Base-by-base conservation (phyloP, 1,284 basidiomycete species). In the Tylopilus microsporus region DNA sequence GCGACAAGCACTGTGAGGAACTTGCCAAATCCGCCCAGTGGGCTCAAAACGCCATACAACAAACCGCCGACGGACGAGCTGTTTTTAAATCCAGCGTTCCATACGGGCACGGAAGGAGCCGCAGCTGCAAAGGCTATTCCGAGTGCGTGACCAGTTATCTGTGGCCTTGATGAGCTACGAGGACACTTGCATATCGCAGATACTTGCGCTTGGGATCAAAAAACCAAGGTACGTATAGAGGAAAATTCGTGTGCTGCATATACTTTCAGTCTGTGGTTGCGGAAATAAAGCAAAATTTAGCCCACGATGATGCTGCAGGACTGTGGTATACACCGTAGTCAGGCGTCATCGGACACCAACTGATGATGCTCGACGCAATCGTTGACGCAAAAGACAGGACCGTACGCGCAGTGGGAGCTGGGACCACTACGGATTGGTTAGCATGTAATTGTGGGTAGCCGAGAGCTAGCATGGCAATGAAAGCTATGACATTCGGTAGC, bases 181-280 rank as follows among this genome's bases (percentile, higher is more conserved):
- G 42, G 15, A 46, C 51, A 43, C 8, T n/a, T 60, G n/a, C 34
- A 41, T 32, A 13, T 37, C 6, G 19, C 47, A 57, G 19, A 32
- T 25, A 71, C 81, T 62, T 63, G 81, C 82, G 62, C 81, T 83
- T 3, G 86, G 77, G 13, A 79, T 57, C 42, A 87, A 70, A 61
- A 90, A 81, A 2, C 87, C 89, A 10, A 84, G 70, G 67, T 87
- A 91, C 3, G 84, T 82, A 64, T 81, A 84, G 10, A 77, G 36
- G 70, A 91, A 91, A 34, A 90, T 76, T 21, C 76, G 73, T 21
- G 65, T 57, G 52, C 79, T 85, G 66, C 2, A 57, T 15, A 9
- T 16, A 6, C 45, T 32, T 36, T 58, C 7, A 65, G 57, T 46
- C 21, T 47, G 19, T n/a, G 45, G 3, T 16, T 21, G n/a, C 21